phyloP scores from a whole-genome alignment of 148 eudicot species.

The Suaeda aralocaspica region DNA sequence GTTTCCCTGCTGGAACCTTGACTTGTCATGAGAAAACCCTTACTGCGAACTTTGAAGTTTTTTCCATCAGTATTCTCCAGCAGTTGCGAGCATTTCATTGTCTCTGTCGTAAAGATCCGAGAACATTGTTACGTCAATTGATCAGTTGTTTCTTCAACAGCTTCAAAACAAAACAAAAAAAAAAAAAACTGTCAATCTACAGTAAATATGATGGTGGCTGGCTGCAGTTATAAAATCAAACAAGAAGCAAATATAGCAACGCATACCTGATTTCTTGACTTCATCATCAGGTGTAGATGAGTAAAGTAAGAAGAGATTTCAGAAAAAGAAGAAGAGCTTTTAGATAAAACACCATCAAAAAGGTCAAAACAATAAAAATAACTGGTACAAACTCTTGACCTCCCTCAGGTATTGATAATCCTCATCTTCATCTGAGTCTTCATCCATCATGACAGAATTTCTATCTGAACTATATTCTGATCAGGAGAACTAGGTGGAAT shows the following conservation, averaged over 20 bases:
- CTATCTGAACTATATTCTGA: conserved; percentile 55
- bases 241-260: conserved; percentile 5
- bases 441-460: conserved; percentile 76
- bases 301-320: conserved; percentile 33
- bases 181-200: not conserved
- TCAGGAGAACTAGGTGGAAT: conserved; percentile 48
- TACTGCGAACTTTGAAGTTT: conserved; percentile 93
- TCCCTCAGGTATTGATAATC: conserved; percentile 66
- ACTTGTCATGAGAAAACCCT: conserved; percentile 65
- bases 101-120: conserved; percentile 79
- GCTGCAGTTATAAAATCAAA: conserved; percentile 2
- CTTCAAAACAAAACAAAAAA: conserved; percentile 37
- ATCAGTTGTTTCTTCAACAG: conserved; percentile 54
- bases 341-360: too few relatives aligned
- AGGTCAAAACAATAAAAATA: too few relatives aligned
- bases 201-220: not conserved
- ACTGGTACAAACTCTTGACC: conserved; percentile 52
- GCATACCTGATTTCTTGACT: conserved; percentile 47
- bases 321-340: too few relatives aligned
- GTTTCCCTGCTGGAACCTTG: conserved; percentile 92
- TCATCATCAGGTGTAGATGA: conserved; percentile 41
- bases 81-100: conserved; percentile 77
- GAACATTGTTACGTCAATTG: conserved; percentile 79
- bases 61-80: conserved; percentile 87
- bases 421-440: conserved; percentile 92